Percentiles rank a stretch among this genome's conserved stretches.
phyloP scores from a whole-genome alignment of 2,329 filamentous ascomycete genomes.

The Cercospora citrullina region DNA sequence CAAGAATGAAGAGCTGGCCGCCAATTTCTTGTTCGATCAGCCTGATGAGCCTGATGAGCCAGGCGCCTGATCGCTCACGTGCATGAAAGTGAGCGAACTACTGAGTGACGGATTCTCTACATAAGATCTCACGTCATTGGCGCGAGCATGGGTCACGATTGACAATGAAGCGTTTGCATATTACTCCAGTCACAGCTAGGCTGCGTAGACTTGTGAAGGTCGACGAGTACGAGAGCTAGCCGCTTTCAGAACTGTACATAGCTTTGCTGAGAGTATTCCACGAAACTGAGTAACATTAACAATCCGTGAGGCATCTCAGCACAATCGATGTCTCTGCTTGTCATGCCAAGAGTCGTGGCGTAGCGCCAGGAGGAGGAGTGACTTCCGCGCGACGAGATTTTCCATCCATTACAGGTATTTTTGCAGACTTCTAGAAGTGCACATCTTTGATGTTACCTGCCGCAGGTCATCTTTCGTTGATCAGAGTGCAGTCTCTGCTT shows the following conservation, averaged over 20 bases:
- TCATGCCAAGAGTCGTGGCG: background rate
- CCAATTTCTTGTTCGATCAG: slow-evolving; percentile 97
- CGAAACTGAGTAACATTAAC: background rate
- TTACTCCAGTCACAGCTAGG: slow-evolving; percentile 10
- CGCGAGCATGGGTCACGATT: slow-evolving; percentile 16
- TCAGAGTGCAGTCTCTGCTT: background rate
- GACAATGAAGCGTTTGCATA: slow-evolving; percentile 21
- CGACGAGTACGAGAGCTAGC: slow-evolving; percentile 8
- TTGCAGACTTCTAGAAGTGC: background rate
- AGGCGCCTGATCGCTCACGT: slow-evolving; percentile 7
- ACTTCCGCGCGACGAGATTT: background rate
- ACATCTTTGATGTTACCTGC: background rate
- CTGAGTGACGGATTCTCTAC: background rate
- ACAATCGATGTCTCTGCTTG: background rate
- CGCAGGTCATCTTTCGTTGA: background rate
- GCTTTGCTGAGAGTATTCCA: slow-evolving; percentile 14
- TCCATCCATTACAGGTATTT: background rate
- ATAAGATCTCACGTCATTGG: background rate
- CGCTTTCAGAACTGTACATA: slow-evolving; percentile 20
- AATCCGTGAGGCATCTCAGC: background rate
- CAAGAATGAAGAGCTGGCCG: slow-evolving; percentile 97
- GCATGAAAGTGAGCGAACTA: background rate
- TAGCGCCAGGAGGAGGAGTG: background rate
- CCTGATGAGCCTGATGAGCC: slow-evolving; percentile 66
- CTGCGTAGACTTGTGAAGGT: slow-evolving; percentile 3